Evolutionary conservation across 768 basidiomycete genomes (phyloP), one percentile per base, ranked within the genome.

Genomic region (Dendrothele bispora): DNA sequence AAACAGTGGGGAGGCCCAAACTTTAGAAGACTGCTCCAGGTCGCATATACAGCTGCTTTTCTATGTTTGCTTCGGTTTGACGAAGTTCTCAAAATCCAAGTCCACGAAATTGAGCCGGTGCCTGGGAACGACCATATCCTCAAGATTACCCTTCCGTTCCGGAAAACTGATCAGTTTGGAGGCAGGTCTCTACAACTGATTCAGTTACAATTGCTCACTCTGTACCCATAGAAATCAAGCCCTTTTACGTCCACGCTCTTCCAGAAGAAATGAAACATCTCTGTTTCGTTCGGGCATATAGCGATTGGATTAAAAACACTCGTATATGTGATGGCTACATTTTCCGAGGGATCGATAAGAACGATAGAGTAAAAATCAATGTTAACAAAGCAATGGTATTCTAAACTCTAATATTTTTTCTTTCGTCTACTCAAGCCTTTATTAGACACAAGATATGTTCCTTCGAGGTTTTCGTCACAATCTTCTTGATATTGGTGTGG

Each of bases 51-150:
- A 1, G 34, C 70, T 11, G 55, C 68, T 3, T 71, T 68, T 39
- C n/a, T 64, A 0, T 71, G 68, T 39, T 38, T 71, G 7, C 55
- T 70, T 0, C 62, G 61, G 3, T 57, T 65, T 39, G 65, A 69
- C 43, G 67, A 71, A 36, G 68, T 64, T 1, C 54, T 71, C 1
- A 68, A 67, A 35, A 64, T 71, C 15, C 54, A 62, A 29, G 22
- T 53, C 4, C 55, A 65, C n/a, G 49, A 71, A 15, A 51, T 69
- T 8, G 40, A 40, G 3, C 7, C 50, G 21, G 12, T 55, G 7
- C 22, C 24, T n/a, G 48, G 46, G 2, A 29, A 25, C 2, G 10
- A 14, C 12, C 21, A 15, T 6, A 42, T 50, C 7, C 46, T 64
- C 10, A 47, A 50, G 15, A 49, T 68, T 18, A 55, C 42, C 3